Evolutionary conservation across 1,284 basidiomycete species (phyloP).

Genomic region (Leccinum subfulvum): DNA sequence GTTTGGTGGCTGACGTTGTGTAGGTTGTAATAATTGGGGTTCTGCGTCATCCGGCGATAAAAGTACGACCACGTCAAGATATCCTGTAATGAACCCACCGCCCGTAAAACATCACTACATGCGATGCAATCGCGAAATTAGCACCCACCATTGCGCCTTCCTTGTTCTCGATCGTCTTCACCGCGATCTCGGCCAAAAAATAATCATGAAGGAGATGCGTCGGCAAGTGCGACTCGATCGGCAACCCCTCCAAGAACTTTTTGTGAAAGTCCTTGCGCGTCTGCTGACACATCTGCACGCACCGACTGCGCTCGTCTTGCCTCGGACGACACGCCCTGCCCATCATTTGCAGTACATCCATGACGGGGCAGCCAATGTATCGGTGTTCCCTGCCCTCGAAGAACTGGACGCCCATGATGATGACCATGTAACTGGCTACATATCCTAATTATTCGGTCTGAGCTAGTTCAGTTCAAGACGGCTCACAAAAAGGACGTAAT

Average conservation of each 20-base stretch:
- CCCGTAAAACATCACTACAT: conserved; percentile 5
- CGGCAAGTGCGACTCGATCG: conserved; percentile 80
- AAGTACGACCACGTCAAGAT: conserved; percentile 95
- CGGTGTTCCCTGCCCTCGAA: conserved; percentile 92
- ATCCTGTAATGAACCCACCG: conserved; percentile 48
- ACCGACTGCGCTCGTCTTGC: conserved; percentile 82
- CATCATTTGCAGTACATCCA: conserved; percentile 99
- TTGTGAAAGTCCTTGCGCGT: conserved; percentile 82
- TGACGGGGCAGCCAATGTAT: conserved; percentile 92
- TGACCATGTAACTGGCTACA: conserved; percentile 95
- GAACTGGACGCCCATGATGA: conserved; percentile 97
- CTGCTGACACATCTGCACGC: conserved; percentile 37
- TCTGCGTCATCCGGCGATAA: conserved; percentile 95
- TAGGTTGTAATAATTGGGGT: conserved; percentile 93
- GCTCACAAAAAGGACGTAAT: conserved; percentile 40
- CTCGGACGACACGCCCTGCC: conserved; percentile 89
- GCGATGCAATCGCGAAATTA: neutral
- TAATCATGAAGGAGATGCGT: conserved; percentile 91
- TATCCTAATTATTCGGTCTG: conserved; percentile 57
- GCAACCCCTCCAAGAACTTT: conserved; percentile 70
- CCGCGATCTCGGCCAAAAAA: conserved; percentile 97
- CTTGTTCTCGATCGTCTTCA: conserved; percentile 62
- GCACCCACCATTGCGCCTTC: conserved; percentile 72
- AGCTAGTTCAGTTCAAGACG: neutral
- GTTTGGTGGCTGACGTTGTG: conserved; percentile 93